Evolutionary conservation across 108 stramenopile species (phyloP).

Genomic region (Bacterosira constricta): DNA sequence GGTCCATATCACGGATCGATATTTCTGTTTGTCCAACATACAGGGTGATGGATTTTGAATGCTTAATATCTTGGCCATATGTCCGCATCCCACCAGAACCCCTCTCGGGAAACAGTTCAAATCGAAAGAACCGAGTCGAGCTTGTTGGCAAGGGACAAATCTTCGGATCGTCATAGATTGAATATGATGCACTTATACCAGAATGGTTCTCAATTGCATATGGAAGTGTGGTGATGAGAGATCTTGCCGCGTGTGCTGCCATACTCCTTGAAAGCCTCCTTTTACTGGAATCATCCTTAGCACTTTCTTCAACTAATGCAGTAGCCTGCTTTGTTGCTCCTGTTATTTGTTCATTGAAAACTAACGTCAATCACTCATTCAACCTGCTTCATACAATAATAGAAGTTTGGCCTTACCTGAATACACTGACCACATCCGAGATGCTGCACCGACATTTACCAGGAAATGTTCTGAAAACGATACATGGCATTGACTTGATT

Average conservation of each 20-base stretch:
- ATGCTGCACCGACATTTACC: conserved; percentile 73
- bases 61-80: conserved; percentile 82
- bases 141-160: conserved; percentile 35
- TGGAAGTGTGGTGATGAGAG: conserved; percentile 72
- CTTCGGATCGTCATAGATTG: conserved; percentile 33
- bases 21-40: conserved; percentile 46
- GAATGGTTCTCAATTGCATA: conserved; percentile 84
- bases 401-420: conserved; percentile 36
- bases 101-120: conserved; percentile 62
- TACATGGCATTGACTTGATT: conserved; percentile 72
- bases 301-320: conserved; percentile 29
- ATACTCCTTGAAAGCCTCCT: conserved; percentile 43
- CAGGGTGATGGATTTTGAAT: conserved; percentile 59
- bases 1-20: conserved; percentile 56
- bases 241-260: conserved; percentile 71
- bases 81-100: conserved; percentile 74
- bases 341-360: background rate
- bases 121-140: conserved; percentile 75
- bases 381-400: background rate
- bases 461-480: conserved; percentile 88
- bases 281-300: conserved; percentile 7
- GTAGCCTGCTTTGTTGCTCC: conserved; percentile 49
- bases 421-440: conserved; percentile 83
- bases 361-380: background rate
- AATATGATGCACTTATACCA: conserved; percentile 61